phyloP scores from a whole-genome alignment of 495 filamentous ascomycete genomes.

The Hyaloscypha finlandica region DNA sequence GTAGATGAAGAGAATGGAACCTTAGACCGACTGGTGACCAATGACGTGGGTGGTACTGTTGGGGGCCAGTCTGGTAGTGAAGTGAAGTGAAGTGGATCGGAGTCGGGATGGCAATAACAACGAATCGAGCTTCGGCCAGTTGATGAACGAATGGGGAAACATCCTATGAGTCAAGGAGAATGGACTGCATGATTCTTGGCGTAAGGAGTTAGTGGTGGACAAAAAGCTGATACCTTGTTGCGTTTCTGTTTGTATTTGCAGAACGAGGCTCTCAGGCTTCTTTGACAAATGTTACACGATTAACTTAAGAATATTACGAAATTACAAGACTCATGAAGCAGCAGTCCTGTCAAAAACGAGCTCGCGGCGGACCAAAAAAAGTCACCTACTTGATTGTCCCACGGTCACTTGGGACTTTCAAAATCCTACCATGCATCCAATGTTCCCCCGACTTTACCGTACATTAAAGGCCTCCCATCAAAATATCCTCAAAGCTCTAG shows the following conservation, averaged over 20 bases:
- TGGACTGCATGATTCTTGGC: too few species aligned
- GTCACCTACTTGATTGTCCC: too few species aligned
- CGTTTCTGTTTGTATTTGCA: neutral
- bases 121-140: neutral
- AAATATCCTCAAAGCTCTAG: too few species aligned
- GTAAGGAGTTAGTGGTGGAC: too few species aligned
- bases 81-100: neutral
- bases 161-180: too few species aligned
- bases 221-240: too few species aligned
- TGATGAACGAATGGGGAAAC: too few species aligned
- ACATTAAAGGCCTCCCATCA: too few species aligned
- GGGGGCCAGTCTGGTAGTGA: neutral
- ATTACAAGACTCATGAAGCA: neutral
- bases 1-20: conserved; percentile 11
- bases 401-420: too few species aligned
- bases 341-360: neutral
- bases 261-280: neutral
- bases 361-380: neutral
- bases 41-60: neutral
- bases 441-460: too few species aligned
- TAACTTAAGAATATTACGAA: neutral
- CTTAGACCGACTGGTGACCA: conserved; percentile 2
- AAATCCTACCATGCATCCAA: too few species aligned
- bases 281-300: neutral
- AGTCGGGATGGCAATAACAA: neutral